These are phyloP conservation scores for Mediolabrus comicus DNA, from an alignment of 108 stramenopile species.

Conservation along the genomic window DNA sequence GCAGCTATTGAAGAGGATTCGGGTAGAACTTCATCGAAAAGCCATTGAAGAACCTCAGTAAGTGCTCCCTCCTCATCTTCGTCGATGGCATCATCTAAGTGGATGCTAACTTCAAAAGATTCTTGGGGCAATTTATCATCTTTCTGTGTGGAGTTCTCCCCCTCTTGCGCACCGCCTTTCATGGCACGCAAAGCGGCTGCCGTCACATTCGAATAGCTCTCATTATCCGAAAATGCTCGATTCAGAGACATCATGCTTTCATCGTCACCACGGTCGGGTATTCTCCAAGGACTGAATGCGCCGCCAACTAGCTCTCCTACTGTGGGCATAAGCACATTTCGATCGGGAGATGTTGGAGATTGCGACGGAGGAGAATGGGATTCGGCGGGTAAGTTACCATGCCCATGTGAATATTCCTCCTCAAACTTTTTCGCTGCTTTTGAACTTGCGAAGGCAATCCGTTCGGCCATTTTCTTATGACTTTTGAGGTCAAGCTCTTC, in stretches of 20 bases:
- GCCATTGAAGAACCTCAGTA: constrained; percentile 33
- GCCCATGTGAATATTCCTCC: constrained; percentile 35
- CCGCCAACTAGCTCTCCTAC: constrained; percentile 44
- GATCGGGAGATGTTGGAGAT: not conserved
- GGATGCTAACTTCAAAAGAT: constrained; percentile 28
- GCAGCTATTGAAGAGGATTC: constrained; percentile 20
- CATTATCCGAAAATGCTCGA: constrained; percentile 19
- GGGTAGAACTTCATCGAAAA: constrained; percentile 40
- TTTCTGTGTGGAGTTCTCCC: not conserved
- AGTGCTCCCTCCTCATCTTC: constrained; percentile 18
- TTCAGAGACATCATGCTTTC: constrained; percentile 32
- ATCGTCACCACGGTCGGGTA: constrained; percentile 39
- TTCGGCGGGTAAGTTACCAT: constrained; percentile 4
- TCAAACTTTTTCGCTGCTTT: constrained; percentile 68
- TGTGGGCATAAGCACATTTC: not conserved
- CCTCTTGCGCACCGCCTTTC: not conserved
- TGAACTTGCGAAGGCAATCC: constrained; percentile 65
- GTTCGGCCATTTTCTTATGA: constrained; percentile 61
- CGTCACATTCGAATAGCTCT: constrained; percentile 18
- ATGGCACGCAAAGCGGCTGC: constrained; percentile 18
- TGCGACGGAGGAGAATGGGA: not conserved
- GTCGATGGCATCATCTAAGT: not conserved
- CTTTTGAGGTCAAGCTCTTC: constrained; percentile 41
- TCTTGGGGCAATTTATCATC: constrained; percentile 13
- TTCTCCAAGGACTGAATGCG: constrained; percentile 53